Evolutionary conservation across 129 eudicot species (phyloP).

Genomic region (Centella asiatica): DNA sequence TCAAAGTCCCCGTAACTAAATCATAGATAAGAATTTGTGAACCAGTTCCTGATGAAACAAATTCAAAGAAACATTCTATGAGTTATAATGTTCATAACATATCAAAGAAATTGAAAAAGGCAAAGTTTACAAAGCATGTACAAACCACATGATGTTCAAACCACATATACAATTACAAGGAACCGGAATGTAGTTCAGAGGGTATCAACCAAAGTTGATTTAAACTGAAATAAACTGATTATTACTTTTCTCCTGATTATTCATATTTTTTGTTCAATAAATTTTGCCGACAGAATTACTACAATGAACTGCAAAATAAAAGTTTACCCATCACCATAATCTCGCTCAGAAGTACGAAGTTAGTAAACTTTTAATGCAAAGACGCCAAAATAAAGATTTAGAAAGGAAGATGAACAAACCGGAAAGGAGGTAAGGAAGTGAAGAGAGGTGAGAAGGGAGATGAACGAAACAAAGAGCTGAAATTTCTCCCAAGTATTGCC

Average conservation of each 20-base stretch:
- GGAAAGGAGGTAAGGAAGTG: constrained; percentile 50
- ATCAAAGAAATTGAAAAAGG: not conserved
- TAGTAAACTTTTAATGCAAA: no score
- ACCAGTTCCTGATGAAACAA: constrained; percentile 61
- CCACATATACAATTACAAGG: not conserved
- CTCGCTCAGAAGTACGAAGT: no score
- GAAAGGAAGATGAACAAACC: constrained; percentile 19
- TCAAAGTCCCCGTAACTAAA: constrained; percentile 37
- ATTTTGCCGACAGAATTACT: not conserved
- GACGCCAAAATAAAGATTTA: no score
- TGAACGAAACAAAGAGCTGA: constrained; percentile 84
- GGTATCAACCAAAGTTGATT: not conserved
- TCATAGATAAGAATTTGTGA: constrained; percentile 69
- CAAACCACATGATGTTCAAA: not conserved
- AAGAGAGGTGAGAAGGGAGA: constrained; percentile 42
- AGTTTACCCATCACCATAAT: no score
- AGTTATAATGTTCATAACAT: not conserved
- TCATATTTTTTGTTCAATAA: no score
- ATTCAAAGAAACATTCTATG: not conserved
- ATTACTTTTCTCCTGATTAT: not conserved
- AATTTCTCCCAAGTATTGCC: constrained; percentile 82
- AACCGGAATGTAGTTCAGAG: not conserved
- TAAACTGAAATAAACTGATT: no score
- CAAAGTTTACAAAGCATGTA: not conserved
- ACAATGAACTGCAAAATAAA: no score